Conservation (phyloP, 805 yeast genomes). For the Zygotorulaspora danielsina region DNA sequence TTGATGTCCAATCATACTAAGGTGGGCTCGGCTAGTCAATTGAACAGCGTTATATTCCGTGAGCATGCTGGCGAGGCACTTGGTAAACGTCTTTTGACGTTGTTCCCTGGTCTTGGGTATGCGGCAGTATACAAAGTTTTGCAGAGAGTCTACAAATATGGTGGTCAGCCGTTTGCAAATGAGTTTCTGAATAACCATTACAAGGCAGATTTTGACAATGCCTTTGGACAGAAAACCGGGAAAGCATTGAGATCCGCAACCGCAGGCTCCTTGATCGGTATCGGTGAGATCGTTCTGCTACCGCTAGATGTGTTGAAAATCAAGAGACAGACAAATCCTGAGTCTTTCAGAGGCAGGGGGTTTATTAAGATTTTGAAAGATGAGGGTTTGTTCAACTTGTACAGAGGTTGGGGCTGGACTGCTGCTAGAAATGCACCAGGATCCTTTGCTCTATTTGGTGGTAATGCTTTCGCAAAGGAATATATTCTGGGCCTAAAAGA, state of each 20-base stretch:
- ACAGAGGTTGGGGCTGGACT: slow-evolving; percentile 99
- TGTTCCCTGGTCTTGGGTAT: slow-evolving; percentile 97
- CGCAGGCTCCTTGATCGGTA: slow-evolving; percentile 95
- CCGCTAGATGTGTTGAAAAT: slow-evolving; percentile 96
- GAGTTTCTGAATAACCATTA: slow-evolving; percentile 80
- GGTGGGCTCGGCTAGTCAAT: slow-evolving; percentile 57
- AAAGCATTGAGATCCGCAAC: slow-evolving; percentile 96
- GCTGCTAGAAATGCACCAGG: slow-evolving; percentile 99
- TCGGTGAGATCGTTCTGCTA: slow-evolving; percentile 92
- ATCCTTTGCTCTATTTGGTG: slow-evolving; percentile 95
- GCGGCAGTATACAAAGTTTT: slow-evolving; percentile 96
- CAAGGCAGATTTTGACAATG: slow-evolving; percentile 61
- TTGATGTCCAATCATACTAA: slow-evolving; percentile 77
- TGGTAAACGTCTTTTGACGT: slow-evolving; percentile 66
- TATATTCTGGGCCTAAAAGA: slow-evolving; percentile 82
- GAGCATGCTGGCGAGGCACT: slow-evolving; percentile 71
- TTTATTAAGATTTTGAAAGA: slow-evolving; percentile 78
- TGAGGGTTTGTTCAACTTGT: slow-evolving; percentile 81
- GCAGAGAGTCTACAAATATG: slow-evolving; percentile 97
- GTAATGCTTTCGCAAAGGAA: slow-evolving; percentile 98
- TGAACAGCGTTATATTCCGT: slow-evolving; percentile 83
- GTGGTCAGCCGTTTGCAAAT: slow-evolving; percentile 98
- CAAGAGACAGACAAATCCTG: slow-evolving; percentile 99
- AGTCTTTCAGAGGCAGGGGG: slow-evolving; percentile 97
- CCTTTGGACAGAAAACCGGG: slow-evolving; percentile 91